Evolutionary conservation across 2,329 filamentous ascomycete genomes (phyloP), one percentile per base, ranked within the genome.

Genomic region (Didymella pomorum): DNA sequence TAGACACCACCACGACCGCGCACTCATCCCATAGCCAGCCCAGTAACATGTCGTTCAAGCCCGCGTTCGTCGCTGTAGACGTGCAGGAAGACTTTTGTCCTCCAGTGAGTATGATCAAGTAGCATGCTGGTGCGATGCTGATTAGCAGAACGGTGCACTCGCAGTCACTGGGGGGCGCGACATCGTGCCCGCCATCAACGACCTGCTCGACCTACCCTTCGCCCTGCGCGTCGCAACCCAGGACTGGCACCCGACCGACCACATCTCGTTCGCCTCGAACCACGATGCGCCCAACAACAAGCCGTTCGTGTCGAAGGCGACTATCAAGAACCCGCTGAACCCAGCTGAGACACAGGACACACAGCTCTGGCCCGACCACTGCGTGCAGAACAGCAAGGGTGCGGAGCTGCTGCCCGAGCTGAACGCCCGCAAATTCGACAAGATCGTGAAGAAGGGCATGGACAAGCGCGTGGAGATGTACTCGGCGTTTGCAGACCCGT

Each of bases 51-150:
- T 33, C 46, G 18, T 77, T 73, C 62, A 72, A 70, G 49, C 83
- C 86, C 43, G 87, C 87, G n/a, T 77, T 89, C 35, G 77, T 97
- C 46, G 84, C 97, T 11, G 89, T 97, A 52, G 93, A 97, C 77
- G 84, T 96, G 72, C 95, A 98, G 78, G 90, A 97, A 77, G 94
- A 98, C 80, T 98, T 97, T 77, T 96, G 92, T 76, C 91, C 91
- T 58, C 93, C 93, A 12, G 92, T 95, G 79, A 80, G 88, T 61
- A 23, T 31, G 14, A 44, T 51, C 16, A 25, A 23, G 23, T 3
- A 52, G 43, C 37, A 29, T 8, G 7, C 26, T 39, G 23, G 43
- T 12, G 25, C 43, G 5, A 21, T 54, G 49, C 68, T 68, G 62
- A 74, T 64, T 31, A 37, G 35, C 68, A 96, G 92, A 85, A 89